A percentile compares a stretch with the other conserved stretches of the same genome.
These are phyloP conservation scores for Irpex rosettiformis DNA, from an alignment of 1,284 basidiomycete genomes.

Conservation along the genomic window DNA sequence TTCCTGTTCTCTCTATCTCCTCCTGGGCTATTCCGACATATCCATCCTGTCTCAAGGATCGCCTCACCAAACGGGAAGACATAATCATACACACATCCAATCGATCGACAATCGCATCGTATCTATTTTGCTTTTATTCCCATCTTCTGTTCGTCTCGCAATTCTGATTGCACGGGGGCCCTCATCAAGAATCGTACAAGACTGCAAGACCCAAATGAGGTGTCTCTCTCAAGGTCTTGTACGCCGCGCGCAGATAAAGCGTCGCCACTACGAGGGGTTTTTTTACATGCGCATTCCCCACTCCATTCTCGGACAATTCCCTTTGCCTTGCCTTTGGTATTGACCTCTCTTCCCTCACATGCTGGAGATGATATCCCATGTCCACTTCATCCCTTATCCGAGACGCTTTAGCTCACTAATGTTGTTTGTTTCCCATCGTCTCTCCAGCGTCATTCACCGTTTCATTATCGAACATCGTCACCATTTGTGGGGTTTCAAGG, in stretches of 20 bases:
- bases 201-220: conserved; percentile 7
- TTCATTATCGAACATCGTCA: neutral
- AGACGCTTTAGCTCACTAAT: conserved; percentile 30
- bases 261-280: conserved; percentile 2
- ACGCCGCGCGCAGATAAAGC: conserved; percentile 16
- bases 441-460: conserved; percentile 25
- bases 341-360: conserved; percentile 16
- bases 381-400: conserved; percentile 26
- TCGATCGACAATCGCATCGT: conserved; percentile 26
- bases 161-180: conserved; percentile 15
- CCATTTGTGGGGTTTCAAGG: neutral
- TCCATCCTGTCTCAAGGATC: conserved; percentile 55
- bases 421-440: conserved; percentile 24
- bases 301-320: neutral
- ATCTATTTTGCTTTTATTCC: conserved; percentile 31
- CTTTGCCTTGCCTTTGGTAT: conserved; percentile 13
- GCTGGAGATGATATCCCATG: conserved; percentile 24
- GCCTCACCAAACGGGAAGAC: conserved; percentile 20
- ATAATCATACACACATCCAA: conserved; percentile 15
- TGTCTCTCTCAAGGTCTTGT: conserved; percentile 11
- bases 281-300: conserved; percentile 11
- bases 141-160: conserved; percentile 19
- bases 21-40: conserved; percentile 46
- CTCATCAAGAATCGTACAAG: conserved; percentile 8
- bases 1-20: conserved; percentile 12